Evolutionary conservation across 23 red algal species (phyloP).

Genomic region (Gracilaria caudata): DNA sequence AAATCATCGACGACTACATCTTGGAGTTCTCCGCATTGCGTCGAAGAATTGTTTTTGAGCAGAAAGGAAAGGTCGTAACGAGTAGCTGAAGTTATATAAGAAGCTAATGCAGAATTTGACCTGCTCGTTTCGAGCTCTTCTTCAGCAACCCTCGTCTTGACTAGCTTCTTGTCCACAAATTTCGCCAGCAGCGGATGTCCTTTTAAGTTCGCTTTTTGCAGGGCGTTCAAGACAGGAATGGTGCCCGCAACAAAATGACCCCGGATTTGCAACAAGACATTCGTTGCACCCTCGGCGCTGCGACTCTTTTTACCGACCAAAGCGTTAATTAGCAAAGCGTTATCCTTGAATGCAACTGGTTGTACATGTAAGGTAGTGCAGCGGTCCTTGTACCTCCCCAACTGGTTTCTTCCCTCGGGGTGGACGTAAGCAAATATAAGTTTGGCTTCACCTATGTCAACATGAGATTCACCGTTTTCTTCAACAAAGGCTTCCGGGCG

Average conservation of each 20-base stretch:
- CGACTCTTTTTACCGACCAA: neutral
- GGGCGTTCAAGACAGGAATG: neutral
- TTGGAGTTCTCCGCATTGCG: neutral
- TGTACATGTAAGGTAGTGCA: neutral
- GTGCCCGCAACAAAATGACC: conserved; percentile 14
- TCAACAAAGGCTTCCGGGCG: neutral
- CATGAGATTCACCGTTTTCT: neutral
- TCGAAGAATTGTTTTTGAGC: neutral
- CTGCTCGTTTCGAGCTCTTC: neutral
- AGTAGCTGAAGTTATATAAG: conserved; percentile 15
- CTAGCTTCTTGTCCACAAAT: neutral
- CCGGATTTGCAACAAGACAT: neutral
- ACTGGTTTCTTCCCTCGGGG: neutral
- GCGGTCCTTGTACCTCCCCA: neutral
- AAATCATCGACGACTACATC: neutral
- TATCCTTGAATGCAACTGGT: neutral
- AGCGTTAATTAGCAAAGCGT: neutral
- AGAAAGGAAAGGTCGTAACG: conserved; percentile 25
- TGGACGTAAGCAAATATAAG: conserved; percentile 8
- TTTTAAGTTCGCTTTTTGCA: neutral
- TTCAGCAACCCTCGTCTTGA: neutral
- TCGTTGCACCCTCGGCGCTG: neutral
- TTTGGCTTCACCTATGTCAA: neutral
- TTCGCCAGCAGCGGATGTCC: neutral
- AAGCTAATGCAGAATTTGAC: neutral